These are phyloP conservation scores for Trichophyton equinum DNA, from an alignment of 2,329 filamentous ascomycete genomes.

Conservation along the genomic window DNA sequence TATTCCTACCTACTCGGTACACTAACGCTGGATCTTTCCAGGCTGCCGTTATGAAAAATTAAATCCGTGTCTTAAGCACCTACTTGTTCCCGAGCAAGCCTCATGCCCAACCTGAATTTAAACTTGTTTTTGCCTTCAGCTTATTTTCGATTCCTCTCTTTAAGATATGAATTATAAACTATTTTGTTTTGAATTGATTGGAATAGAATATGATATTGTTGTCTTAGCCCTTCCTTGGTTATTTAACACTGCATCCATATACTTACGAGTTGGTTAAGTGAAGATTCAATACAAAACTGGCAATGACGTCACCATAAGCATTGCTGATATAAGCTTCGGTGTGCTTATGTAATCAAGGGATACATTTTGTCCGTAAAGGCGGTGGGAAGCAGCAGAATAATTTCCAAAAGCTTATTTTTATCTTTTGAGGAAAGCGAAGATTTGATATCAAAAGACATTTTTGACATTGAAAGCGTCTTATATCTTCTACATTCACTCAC, in stretches of 20 bases:
- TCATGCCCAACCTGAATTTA: not conserved
- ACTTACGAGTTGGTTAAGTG: not conserved
- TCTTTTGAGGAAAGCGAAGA: not conserved
- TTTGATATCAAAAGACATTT: not conserved
- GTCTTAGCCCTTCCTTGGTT: not conserved
- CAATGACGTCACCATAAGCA: not conserved
- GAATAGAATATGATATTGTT: not conserved
- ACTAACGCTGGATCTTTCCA: not conserved
- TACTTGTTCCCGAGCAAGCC: too few relatives aligned
- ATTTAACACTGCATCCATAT: not conserved
- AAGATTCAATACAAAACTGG: not conserved
- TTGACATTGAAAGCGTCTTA: not conserved
- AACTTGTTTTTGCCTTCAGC: not conserved
- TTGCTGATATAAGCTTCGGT: not conserved
- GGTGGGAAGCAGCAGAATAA: not conserved
- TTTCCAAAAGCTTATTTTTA: not conserved
- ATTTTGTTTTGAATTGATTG: not conserved
- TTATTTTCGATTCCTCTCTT: not conserved
- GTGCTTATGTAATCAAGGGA: not conserved
- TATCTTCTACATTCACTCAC: not conserved
- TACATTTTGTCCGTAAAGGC: not conserved
- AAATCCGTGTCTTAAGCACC: not conserved
- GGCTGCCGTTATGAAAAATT: conserved; percentile 4
- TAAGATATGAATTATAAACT: not conserved
- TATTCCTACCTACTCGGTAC: not conserved